phyloP scores from a whole-genome alignment of 208 protist genomes.

The Trypanosoma theileri region DNA sequence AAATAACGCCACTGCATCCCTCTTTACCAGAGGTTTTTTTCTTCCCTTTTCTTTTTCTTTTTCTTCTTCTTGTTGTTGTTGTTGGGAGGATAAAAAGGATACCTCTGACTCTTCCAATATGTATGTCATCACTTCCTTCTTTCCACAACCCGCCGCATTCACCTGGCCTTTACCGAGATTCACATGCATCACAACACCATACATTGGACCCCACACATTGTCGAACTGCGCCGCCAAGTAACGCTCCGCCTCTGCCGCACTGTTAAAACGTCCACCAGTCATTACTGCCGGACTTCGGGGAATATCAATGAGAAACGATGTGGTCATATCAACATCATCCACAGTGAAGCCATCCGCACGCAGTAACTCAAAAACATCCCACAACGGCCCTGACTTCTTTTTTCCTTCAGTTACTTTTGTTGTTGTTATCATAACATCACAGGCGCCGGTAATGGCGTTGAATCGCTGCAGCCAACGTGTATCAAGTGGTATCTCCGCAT shows the following conservation, averaged over 20 bases:
- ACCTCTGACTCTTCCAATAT: background rate
- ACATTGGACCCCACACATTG: conserved; percentile 17
- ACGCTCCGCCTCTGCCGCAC: conserved; percentile 23
- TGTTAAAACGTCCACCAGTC: conserved; percentile 3
- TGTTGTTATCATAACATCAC: background rate
- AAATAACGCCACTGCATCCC: conserved; percentile 34
- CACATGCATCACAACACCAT: conserved; percentile 25
- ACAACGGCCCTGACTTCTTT: conserved; percentile 12
- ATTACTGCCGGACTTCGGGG: conserved; percentile 10
- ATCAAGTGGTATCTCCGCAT: conserved; percentile 19
- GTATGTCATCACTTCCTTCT: conserved; percentile 10
- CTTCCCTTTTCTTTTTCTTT: background rate
- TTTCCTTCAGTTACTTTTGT: background rate
- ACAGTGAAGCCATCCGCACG: conserved; percentile 30
- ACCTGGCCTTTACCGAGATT: conserved; percentile 44
- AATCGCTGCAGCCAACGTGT: conserved; percentile 26
- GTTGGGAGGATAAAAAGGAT: no score
- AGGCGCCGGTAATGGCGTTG: conserved; percentile 19
- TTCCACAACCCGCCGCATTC: conserved; percentile 31
- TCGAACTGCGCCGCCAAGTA: conserved; percentile 24
- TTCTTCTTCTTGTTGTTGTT: no score
- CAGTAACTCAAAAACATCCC: conserved; percentile 23
- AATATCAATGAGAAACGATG: conserved; percentile 44
- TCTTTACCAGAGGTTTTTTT: background rate
- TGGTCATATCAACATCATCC: conserved; percentile 26